Percentiles rank a stretch among this genome's conserved stretches.
phyloP scores from a whole-genome alignment of 306 rosid genomes.

The Crotalaria pallida region DNA sequence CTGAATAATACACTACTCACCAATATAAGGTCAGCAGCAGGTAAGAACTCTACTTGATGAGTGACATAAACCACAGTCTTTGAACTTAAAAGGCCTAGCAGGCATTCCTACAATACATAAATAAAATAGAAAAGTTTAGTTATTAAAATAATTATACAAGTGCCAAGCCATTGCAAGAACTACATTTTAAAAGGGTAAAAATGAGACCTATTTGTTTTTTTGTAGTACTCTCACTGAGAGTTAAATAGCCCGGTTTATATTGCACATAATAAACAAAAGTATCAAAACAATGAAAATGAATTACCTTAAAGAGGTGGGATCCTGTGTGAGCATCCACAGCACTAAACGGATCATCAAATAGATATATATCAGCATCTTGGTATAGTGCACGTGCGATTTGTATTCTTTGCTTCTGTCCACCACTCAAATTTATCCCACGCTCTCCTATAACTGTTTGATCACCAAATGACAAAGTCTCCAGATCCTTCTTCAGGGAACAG shows the following conservation, averaged over 20 bases:
- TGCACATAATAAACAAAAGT: conserved; percentile 3
- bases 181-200: neutral
- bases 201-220: neutral
- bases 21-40: conserved; percentile 62
- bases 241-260: neutral
- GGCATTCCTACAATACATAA: conserved; percentile 47
- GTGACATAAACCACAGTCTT: conserved; percentile 69
- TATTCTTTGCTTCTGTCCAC: conserved; percentile 89
- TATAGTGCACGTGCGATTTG: conserved; percentile 85
- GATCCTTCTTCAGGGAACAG: conserved; percentile 74
- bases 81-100: conserved; percentile 50
- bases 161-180: neutral
- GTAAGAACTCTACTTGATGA: conserved; percentile 82
- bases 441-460: conserved; percentile 90
- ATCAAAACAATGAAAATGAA: neutral
- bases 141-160: neutral
- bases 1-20: conserved; percentile 31
- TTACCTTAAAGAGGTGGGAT: conserved; percentile 81
- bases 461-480: conserved; percentile 67
- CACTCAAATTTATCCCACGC: conserved; percentile 92
- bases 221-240: neutral
- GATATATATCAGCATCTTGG: conserved; percentile 83
- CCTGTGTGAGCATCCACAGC: conserved; percentile 97
- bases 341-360: conserved; percentile 92
- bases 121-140: neutral